Conservation (phyloP, 148 eudicot genomes). For the Limonium bicolor region DNA sequence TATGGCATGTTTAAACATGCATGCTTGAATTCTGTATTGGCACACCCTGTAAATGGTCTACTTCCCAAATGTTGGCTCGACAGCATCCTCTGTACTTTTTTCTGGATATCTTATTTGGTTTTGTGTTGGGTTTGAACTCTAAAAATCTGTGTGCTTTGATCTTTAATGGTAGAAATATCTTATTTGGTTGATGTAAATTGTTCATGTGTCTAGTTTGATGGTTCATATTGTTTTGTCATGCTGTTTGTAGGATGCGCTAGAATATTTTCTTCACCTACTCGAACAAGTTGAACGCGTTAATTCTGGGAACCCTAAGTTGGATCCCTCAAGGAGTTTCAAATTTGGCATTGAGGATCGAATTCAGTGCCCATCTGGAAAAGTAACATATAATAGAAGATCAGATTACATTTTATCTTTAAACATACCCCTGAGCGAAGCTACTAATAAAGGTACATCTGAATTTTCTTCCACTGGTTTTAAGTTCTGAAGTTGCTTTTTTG, state of each 20-base stretch:
- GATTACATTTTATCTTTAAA: constrained; percentile 81
- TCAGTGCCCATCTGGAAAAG: constrained; percentile 86
- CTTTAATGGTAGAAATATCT: no score
- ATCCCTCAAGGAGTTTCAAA: constrained; percentile 86
- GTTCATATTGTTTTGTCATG: no score
- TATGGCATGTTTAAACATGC: no score
- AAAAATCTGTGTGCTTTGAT: no score
- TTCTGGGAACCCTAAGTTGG: constrained; percentile 41
- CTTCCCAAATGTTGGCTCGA: no score
- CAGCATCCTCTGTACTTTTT: no score
- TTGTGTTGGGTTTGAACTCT: no score
- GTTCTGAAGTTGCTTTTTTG: constrained; percentile 3
- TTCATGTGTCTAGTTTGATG: no score
- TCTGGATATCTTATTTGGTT: no score
- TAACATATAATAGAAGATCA: constrained; percentile 63
- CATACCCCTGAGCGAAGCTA: constrained; percentile 72
- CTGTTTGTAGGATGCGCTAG: constrained; percentile 71
- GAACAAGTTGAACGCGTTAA: constrained; percentile 91
- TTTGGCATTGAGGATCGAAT: constrained; percentile 93
- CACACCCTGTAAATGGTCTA: no score
- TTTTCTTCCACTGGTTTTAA: not conserved
- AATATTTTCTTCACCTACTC: constrained; percentile 85
- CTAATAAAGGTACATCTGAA: constrained; percentile 50
- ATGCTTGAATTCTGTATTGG: no score
- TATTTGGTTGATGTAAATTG: no score